These are phyloP conservation scores for Dryas integrifolia DNA, from an alignment of 331 rosid genomes.

Conservation along the genomic window DNA sequence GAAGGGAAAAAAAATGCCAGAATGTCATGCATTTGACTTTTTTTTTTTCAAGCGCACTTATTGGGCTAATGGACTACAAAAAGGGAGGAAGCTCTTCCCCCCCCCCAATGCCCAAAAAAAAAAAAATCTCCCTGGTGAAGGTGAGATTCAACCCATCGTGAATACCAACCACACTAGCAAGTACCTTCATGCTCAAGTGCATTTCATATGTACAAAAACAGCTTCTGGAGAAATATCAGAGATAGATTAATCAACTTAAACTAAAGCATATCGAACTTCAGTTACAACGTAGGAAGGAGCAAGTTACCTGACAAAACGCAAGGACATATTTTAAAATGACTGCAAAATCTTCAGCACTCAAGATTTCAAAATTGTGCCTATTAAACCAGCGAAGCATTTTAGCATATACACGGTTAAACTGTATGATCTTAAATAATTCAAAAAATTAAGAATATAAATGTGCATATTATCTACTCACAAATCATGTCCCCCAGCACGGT, in stretches of 20 bases:
- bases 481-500: slow-evolving; percentile 41
- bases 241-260: background rate
- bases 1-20: background rate
- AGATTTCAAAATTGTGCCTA: slow-evolving; percentile 49
- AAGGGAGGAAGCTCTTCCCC: background rate
- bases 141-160: background rate
- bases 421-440: background rate
- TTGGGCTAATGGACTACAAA: background rate
- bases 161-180: background rate
- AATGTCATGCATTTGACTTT: background rate
- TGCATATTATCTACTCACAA: slow-evolving; percentile 50
- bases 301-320: slow-evolving; percentile 69
- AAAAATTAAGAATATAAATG: background rate
- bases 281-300: slow-evolving; percentile 16
- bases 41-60: background rate
- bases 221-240: background rate
- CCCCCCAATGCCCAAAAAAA: background rate
- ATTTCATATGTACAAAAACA: background rate
- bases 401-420: slow-evolving; percentile 13
- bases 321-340: slow-evolving; percentile 62
- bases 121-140: background rate
- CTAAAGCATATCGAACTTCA: background rate
- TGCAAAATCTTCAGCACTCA: slow-evolving; percentile 52
- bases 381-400: slow-evolving; percentile 25
- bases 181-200: background rate